These are phyloP conservation scores for Zygotorulaspora mrakii DNA, from an alignment of 1,139 yeast genomes.

Conservation along the genomic window DNA sequence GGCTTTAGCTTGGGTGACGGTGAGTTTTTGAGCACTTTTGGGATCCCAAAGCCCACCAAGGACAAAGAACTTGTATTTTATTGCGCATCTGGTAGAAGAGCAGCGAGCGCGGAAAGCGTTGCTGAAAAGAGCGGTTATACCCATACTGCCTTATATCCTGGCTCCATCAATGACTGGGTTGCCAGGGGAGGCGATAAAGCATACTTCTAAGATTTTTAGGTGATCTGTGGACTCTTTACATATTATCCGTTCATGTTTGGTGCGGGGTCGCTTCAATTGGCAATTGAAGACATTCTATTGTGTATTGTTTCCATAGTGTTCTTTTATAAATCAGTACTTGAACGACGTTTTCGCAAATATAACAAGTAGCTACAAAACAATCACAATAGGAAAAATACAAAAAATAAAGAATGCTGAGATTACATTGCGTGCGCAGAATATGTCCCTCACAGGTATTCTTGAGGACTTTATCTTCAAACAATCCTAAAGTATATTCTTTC, in stretches of 20 bases:
- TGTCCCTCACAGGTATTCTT: conserved; percentile 4
- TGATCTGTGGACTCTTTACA: background rate
- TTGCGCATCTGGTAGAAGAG: conserved; percentile 91
- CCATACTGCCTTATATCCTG: conserved; percentile 69
- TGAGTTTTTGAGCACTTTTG: conserved; percentile 75
- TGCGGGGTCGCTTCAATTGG: no score
- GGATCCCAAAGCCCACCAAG: conserved; percentile 69
- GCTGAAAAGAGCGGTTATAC: conserved; percentile 85
- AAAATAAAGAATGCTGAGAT: conserved; percentile 6
- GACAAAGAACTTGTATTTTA: conserved; percentile 76
- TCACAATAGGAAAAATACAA: background rate
- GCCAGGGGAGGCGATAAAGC: conserved; percentile 35
- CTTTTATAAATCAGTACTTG: no score
- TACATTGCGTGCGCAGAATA: conserved; percentile 3
- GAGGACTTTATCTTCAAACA: conserved; percentile 20
- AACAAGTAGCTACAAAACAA: no score
- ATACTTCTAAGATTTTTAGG: conserved; percentile 7
- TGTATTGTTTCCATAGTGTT: no score
- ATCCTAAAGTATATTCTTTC: conserved; percentile 49
- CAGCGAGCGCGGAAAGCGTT: conserved; percentile 81
- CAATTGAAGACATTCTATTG: no score
- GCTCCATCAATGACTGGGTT: conserved; percentile 87
- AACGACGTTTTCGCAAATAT: no score
- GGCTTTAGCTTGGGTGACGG: conserved; percentile 74
- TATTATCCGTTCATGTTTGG: background rate